Base-by-base conservation (phyloP, 2,329 filamentous ascomycete species). In the Mycosphaerella arachidis region DNA sequence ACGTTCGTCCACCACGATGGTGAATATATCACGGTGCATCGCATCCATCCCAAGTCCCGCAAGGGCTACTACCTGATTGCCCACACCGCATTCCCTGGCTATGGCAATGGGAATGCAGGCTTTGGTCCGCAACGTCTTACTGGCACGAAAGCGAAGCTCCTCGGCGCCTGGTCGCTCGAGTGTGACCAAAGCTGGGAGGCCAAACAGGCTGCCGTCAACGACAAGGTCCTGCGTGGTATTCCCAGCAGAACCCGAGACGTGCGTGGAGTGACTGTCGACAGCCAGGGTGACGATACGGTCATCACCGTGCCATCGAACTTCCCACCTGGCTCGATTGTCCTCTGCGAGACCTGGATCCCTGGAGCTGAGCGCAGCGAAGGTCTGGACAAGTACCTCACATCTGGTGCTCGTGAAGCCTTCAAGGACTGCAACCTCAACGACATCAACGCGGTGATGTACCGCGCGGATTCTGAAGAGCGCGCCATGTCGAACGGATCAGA, bases 331-430 rank as follows among this genome's bases (percentile, higher is more conserved):
- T 96, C 92, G 66, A 96, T 99, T 66, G 92, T 92, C 2, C 80
- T 99, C 2, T 96, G 97, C 67, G 92, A 97, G 77, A 99, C 94
- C 0, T 97, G 90, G 88, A 94, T 97, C 30, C 92, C 92, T 4
- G 86, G 86, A 27, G 90, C 90, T 1, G 91, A 97, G 71, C 90
- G 96, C 73, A 87, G 89, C 1, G 84, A 87, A 45, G 90, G 91
- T 24, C 79, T 99, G 18, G 92, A 97, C 72, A 89, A 86, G 48
- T 96, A 89, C 72, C 88, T 97, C 59, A 94, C 91, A 0, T 88
- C 88, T 30, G 92, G 90, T 33, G 91, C 87, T 0, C 86, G 87
- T 64, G 83, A 86, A 9, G 92, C 92, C 0, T 96, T 97, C 78
- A 81, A 82, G 8, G 83, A 87, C 6, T 81, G 93, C 37, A 85